Evolutionary conservation across 192 early-diverging fungal species (phyloP).

Genomic region (Paraglomus occultum): DNA sequence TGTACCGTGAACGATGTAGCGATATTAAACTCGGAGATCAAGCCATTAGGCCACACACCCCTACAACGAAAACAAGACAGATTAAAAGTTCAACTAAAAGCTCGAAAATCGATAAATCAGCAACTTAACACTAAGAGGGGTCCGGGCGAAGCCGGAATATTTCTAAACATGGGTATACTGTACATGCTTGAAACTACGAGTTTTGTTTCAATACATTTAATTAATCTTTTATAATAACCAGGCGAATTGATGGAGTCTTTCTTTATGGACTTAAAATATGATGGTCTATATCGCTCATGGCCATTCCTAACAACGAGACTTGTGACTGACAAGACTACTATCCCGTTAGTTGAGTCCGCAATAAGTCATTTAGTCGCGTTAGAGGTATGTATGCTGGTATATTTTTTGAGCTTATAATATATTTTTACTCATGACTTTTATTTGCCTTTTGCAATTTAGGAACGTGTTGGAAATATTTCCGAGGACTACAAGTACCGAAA

Average conservation of each 20-base stretch:
- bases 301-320: slow-evolving; percentile 28
- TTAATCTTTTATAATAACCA: slow-evolving; percentile 25
- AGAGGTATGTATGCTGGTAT: slow-evolving; percentile 21
- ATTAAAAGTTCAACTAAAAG: slow-evolving; percentile 26
- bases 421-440: slow-evolving; percentile 25
- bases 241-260: slow-evolving; percentile 26
- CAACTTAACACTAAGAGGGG: slow-evolving; percentile 15
- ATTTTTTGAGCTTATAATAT: slow-evolving; percentile 23
- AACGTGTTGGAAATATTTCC: slow-evolving; percentile 25
- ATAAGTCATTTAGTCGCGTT: slow-evolving; percentile 30
- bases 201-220: slow-evolving; percentile 17
- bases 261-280: slow-evolving; percentile 30
- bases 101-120: slow-evolving; percentile 28
- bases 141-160: slow-evolving; percentile 26
- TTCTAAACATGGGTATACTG: slow-evolving; percentile 28
- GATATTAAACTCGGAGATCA: slow-evolving; percentile 30
- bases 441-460: slow-evolving; percentile 23
- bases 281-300: slow-evolving; percentile 30
- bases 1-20: slow-evolving; percentile 19
- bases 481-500: slow-evolving; percentile 26
- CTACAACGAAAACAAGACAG: slow-evolving; percentile 17
- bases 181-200: slow-evolving; percentile 3
- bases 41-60: slow-evolving; percentile 17
- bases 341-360: slow-evolving; percentile 28
- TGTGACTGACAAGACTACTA: slow-evolving; percentile 27